Evolutionary conservation across 345 rosid genomes (phyloP), one percentile per base, ranked within the genome.

Genomic region (Populus nigra): DNA sequence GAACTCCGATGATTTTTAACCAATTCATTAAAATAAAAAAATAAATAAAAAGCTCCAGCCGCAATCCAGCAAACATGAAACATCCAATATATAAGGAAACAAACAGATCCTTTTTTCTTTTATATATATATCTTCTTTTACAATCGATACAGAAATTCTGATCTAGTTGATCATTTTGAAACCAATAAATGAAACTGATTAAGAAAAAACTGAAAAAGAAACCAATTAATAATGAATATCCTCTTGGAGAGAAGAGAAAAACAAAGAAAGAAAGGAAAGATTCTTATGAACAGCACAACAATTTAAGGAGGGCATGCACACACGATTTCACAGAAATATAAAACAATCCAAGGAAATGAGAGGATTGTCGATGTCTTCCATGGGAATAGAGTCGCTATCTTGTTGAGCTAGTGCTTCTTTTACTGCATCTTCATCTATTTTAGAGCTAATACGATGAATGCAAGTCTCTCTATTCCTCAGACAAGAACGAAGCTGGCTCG

Each of bases 341-440:
- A 92, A 94, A 78, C 98, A 94, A 85, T 94, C 98, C 87, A 94
- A 87, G 78, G 97, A 92, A 74, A 94, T 91, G 29, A 87, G 86
- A 77, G 97, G 98, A 71, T 89, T 92, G 27, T 87, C 88, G 3
- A 92, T 73, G 73, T 92, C 94, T 80, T 92, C 97, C 75, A 85
- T 71, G 0, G 77, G 49, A 69, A 77, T 17, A 27, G 85, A 71
- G 61, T 76, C 89, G 5, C 57, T 47, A 45, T 83, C 85, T 16
- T 81, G 65, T 23, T 75, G 77, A 75, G 81, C 74, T 8, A 84
- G 5, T 4, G 87, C 92, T 78, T 88, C 83, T 36, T 73, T 80
- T 33, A 77, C 83, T 2, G 84, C 85, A 47, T 76, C 81, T 85
- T 83, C 89, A 27, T 90, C 88, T 3, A 88, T 84, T 76, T 87